These are phyloP conservation scores for Arthrobotrys iridis DNA, from an alignment of 2,329 filamentous ascomycete species.

Conservation along the genomic window DNA sequence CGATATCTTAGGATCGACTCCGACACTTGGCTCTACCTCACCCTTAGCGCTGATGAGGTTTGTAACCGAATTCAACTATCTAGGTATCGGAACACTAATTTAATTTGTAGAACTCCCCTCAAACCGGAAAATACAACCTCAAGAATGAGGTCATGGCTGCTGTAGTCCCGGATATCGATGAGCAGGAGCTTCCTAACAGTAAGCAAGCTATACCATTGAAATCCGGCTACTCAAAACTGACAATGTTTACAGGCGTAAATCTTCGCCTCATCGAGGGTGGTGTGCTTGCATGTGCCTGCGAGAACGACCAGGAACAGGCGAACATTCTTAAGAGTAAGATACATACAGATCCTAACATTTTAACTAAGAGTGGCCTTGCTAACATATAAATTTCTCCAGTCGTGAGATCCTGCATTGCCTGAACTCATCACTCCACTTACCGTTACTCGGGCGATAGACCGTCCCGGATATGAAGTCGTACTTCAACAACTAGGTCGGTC, in stretches of 20 bases:
- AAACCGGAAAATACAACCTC: conserved; percentile 82
- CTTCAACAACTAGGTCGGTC: not conserved
- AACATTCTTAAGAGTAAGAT: conserved; percentile 67
- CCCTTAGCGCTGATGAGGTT: conserved; percentile 72
- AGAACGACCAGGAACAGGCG: conserved; percentile 67
- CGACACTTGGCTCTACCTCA: conserved; percentile 83
- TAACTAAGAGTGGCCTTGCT: not conserved
- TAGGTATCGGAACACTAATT: conserved; percentile 56
- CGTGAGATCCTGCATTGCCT: conserved; percentile 52
- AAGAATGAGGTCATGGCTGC: conserved; percentile 79
- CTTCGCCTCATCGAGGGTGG: conserved; percentile 72
- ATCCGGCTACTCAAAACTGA: conserved; percentile 63
- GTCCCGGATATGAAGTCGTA: not conserved
- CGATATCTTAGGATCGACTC: conserved; percentile 86
- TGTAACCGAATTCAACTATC: conserved; percentile 47
- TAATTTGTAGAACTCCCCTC: conserved; percentile 66
- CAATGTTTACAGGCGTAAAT: conserved; percentile 63
- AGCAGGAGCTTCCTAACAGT: conserved; percentile 92
- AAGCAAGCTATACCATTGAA: conserved; percentile 62
- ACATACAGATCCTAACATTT: not conserved
- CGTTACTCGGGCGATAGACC: not conserved
- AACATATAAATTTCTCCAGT: conserved; percentile 18
- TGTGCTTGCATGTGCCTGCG: conserved; percentile 72
- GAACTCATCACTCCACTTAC: not conserved
- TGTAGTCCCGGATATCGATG: conserved; percentile 85